Evolutionary conservation across 2,329 filamentous ascomycete species (phyloP).

Genomic region (Trichoderma oligosporum): DNA sequence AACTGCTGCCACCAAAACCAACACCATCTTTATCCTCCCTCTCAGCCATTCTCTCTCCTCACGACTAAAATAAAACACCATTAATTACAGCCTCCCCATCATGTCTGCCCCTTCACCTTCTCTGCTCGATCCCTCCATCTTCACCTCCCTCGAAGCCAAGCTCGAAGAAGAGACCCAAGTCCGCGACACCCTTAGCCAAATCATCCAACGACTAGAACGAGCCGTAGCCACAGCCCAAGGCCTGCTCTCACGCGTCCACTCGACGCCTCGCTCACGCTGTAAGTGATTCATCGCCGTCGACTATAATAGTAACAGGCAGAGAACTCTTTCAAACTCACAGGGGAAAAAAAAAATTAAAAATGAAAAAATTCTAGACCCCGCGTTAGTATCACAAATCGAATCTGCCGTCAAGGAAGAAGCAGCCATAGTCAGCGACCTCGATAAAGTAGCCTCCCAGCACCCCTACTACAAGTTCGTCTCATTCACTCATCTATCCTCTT

Average conservation of each 20-base stretch:
- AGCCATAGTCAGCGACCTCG: slow-evolving; percentile 65
- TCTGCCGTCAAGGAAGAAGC: slow-evolving; percentile 70
- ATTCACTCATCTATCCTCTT: not conserved
- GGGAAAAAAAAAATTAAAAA: too few relatives aligned
- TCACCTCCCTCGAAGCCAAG: slow-evolving; percentile 80
- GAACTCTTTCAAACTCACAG: too few relatives aligned
- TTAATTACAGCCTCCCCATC: too few relatives aligned
- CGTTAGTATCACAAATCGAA: slow-evolving; percentile 67
- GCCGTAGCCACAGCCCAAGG: slow-evolving; percentile 79
- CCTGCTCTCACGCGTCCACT: slow-evolving; percentile 83
- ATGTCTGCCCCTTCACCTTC: slow-evolving; percentile 32
- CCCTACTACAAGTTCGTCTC: slow-evolving; percentile 83
- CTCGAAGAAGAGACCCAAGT: slow-evolving; percentile 83
- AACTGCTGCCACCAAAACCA: not conserved
- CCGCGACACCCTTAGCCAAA: slow-evolving; percentile 77
- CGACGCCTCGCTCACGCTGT: slow-evolving; percentile 65
- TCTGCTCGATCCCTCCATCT: slow-evolving; percentile 72
- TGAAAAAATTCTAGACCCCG: slow-evolving; percentile 50
- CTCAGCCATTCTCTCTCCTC: too few relatives aligned
- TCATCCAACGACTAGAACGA: slow-evolving; percentile 77
- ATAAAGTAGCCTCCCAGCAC: slow-evolving; percentile 71
- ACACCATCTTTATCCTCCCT: too few relatives aligned
- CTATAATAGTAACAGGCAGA: too few relatives aligned
- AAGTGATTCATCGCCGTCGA: slow-evolving; percentile 29
- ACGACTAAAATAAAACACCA: not conserved